Evolutionary conservation across 2,329 filamentous ascomycete genomes (phyloP), one percentile per base, ranked within the genome.

Genomic region (Chaetomium olivaceum): DNA sequence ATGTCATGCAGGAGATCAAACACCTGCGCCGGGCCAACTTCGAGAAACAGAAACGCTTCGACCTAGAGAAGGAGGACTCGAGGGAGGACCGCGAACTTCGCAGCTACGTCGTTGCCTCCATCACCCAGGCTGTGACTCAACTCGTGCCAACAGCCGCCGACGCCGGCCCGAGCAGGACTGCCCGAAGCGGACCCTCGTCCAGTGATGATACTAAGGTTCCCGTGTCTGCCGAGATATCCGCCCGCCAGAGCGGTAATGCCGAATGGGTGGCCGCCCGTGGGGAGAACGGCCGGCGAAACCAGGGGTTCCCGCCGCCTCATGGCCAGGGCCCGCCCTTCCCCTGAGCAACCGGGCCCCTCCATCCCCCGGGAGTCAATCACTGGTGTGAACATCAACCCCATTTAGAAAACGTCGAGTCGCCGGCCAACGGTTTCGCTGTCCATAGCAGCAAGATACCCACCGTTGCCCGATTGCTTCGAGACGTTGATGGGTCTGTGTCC

Each of bases 1-100:
- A 93, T 81, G 92, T 97, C 69, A 90, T 95, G 80, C 89, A 93
- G 72, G 95, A 98, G 80, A 95, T 99, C 74, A 91, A 91, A 73
- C 87, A 88, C 68, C 86, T 94, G 73, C 90, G 94, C 73, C 89
- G 95, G 60, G 85, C 87, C 73, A 93, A 96, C 79, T 87, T 96
- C 83, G 83, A 85, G 76, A 97, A 97, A 80, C 89, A 94, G 21
- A 89, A 96, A 73, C 89, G 91, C 66, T 93, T 93, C 78, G 85
- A 87, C 51, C 82, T 95, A 16, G 89, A 93, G 76, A 92, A 91
- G 75, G 91, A 95, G 75, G 91, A 95, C 76, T 84, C 87, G 71
- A 83, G 83, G 57, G 91, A 95, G 75, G 89, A 92, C 73, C 85
- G 86, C 60, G 91, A 95, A 76, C 85, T 95, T 33, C 86, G 91